These are phyloP conservation scores for Escovopsis sp. DNA, from an alignment of 2,329 filamentous ascomycete genomes.

Conservation along the genomic window DNA sequence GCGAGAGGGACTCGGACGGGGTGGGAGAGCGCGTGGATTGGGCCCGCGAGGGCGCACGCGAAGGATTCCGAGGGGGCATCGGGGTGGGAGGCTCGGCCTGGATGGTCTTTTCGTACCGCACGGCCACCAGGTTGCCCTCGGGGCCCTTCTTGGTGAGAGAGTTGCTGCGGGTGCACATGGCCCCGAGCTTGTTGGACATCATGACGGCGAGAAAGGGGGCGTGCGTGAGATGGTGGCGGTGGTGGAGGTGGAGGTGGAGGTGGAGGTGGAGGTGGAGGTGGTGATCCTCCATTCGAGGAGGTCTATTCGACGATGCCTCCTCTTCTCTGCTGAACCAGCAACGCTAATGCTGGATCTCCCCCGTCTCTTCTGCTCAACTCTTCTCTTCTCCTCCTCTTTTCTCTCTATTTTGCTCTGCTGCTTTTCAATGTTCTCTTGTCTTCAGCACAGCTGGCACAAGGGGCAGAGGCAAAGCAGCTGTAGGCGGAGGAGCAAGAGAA, in stretches of 20 bases:
- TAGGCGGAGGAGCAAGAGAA: no score
- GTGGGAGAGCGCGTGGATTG: slow-evolving; percentile 7
- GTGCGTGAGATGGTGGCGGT: neutral
- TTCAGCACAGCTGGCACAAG: no score
- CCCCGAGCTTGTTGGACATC: slow-evolving; percentile 21
- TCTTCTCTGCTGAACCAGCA: no score
- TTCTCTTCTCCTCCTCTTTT: no score
- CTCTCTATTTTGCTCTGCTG: no score
- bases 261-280: neutral
- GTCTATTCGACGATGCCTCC: no score
- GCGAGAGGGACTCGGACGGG: slow-evolving; percentile 2
- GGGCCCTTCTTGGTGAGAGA: slow-evolving; percentile 18
- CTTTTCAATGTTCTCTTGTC: no score
- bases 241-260: neutral
- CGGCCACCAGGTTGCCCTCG: slow-evolving; percentile 33
- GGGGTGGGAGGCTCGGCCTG: slow-evolving; percentile 42
- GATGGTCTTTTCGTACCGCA: slow-evolving; percentile 46
- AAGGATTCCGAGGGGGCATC: slow-evolving; percentile 28
- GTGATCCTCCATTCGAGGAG: neutral
- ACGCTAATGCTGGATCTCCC: no score
- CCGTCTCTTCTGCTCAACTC: no score
- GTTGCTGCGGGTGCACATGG: slow-evolving; percentile 26
- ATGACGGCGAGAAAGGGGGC: neutral
- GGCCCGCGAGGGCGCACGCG: slow-evolving; percentile 14
- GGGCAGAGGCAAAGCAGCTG: no score